A percentile compares a stretch with the other conserved stretches of the same genome.
These are phyloP conservation scores for Artemisia annua DNA, from an alignment of 129 eudicot genomes.

Conservation along the genomic window DNA sequence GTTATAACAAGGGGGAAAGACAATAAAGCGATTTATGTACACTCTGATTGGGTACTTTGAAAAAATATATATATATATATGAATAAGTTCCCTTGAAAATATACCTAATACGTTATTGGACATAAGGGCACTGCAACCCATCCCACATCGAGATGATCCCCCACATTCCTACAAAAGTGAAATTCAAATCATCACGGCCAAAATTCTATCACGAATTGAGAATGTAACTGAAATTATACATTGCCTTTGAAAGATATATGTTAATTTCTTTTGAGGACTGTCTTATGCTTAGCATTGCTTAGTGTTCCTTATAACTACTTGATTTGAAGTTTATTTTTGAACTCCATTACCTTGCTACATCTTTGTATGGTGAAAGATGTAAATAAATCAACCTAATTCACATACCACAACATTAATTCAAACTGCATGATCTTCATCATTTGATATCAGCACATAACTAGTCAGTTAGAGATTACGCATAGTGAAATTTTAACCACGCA, in stretches of 20 bases:
- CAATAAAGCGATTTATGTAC: slow-evolving; percentile 6
- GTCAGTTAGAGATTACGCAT: slow-evolving; percentile 9
- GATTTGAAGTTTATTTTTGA: neutral
- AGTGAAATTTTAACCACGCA: slow-evolving; percentile 11
- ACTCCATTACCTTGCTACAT: neutral
- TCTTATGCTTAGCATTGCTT: neutral
- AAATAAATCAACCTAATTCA: neutral
- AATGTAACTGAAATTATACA: neutral
- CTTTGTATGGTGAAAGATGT: neutral
- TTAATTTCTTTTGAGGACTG: neutral
- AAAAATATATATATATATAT: neutral
- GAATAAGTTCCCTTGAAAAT: slow-evolving; percentile 10
- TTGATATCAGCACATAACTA: slow-evolving; percentile 4
- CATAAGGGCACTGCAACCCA: slow-evolving; percentile 92
- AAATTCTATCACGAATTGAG: slow-evolving; percentile 5
- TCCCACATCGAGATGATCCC: slow-evolving; percentile 79
- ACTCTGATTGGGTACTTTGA: neutral
- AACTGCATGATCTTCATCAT: slow-evolving; percentile 1
- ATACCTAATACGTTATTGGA: slow-evolving; percentile 59
- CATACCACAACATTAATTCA: neutral
- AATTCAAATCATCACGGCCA: slow-evolving; percentile 19
- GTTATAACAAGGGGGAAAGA: neutral
- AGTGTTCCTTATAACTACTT: neutral
- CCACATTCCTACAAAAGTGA: slow-evolving; percentile 69
- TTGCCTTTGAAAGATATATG: neutral